phyloP scores from a whole-genome alignment of 345 rosid genomes.

The Populus davidiana region DNA sequence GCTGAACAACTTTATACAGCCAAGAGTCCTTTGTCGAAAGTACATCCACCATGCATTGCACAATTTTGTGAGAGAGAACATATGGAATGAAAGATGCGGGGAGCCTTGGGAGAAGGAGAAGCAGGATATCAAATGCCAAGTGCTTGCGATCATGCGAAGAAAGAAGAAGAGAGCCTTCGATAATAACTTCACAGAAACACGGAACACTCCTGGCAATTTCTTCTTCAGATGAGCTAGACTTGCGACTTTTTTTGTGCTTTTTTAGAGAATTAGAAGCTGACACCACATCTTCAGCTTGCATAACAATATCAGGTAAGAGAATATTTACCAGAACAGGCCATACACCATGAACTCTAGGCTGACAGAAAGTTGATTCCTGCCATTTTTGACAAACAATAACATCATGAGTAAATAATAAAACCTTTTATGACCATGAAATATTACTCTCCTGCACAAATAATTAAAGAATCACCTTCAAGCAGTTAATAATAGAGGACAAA shows the following conservation, averaged over 20 bases:
- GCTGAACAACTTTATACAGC: conserved; percentile 74
- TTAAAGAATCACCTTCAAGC: conserved; percentile 66
- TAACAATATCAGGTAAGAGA: conserved; percentile 66
- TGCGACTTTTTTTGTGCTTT: conserved; percentile 77
- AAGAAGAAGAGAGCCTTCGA: conserved; percentile 70
- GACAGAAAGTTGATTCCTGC: conserved; percentile 96
- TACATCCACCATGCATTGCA: conserved; percentile 82
- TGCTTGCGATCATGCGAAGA: conserved; percentile 97
- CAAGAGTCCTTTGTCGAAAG: conserved; percentile 90
- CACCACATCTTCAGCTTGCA: conserved; percentile 66
- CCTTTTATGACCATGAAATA: background rate
- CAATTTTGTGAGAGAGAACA: conserved; percentile 69
- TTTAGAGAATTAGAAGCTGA: conserved; percentile 61
- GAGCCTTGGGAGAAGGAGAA: conserved; percentile 73
- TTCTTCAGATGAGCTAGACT: conserved; percentile 65
- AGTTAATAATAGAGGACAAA: conserved; percentile 56
- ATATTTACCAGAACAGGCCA: conserved; percentile 74
- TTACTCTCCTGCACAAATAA: background rate
- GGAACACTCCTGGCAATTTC: conserved; percentile 57
- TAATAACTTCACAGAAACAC: conserved; percentile 57
- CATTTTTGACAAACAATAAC: conserved; percentile 21
- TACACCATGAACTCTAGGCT: conserved; percentile 86
- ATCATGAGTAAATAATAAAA: conserved; percentile 2
- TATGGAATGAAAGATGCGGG: conserved; percentile 68
- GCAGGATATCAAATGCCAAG: conserved; percentile 77